These are phyloP conservation scores for Corrigiola litoralis DNA, from an alignment of 179 eudicot species.

Conservation along the genomic window DNA sequence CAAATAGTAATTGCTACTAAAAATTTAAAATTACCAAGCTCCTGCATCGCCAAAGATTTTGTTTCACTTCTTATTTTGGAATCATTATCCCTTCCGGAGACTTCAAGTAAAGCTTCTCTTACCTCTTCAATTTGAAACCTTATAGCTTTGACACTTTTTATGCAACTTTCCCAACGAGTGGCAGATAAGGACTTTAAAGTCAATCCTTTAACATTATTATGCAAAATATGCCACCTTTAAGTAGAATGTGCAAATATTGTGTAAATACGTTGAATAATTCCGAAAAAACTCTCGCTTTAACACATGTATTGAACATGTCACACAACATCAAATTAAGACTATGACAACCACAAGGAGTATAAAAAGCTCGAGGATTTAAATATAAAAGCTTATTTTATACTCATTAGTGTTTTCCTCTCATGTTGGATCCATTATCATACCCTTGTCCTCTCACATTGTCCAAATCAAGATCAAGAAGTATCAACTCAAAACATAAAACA, in stretches of 20 bases:
- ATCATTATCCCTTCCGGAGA: not conserved
- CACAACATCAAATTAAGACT: slow-evolving; percentile 13
- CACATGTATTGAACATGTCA: not conserved
- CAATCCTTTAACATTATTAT: not conserved
- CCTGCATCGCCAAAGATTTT: not conserved
- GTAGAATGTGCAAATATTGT: not conserved
- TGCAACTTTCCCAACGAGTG: not conserved
- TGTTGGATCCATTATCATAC: slow-evolving; percentile 8
- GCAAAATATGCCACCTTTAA: not conserved
- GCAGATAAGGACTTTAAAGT: not conserved
- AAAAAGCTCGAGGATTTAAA: slow-evolving; percentile 27
- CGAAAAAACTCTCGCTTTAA: not conserved
- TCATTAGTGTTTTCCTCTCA: slow-evolving; percentile 21
- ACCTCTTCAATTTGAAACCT: not conserved
- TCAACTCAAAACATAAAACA: not conserved
- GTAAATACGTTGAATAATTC: not conserved
- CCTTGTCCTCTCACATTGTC: slow-evolving; percentile 18
- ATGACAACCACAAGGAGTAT: slow-evolving; percentile 29
- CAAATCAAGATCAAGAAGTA: slow-evolving; percentile 14
- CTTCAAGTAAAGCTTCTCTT: not conserved
- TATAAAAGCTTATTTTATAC: slow-evolving; percentile 20
- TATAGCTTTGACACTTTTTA: not conserved
- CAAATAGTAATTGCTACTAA: not conserved
- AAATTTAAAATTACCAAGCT: not conserved
- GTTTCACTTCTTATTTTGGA: not conserved